Percentiles rank a stretch among this genome's conserved stretches.
Evolutionary conservation across 2,329 filamentous ascomycete species (phyloP).

Genomic region (Leptographium radiaticola): DNA sequence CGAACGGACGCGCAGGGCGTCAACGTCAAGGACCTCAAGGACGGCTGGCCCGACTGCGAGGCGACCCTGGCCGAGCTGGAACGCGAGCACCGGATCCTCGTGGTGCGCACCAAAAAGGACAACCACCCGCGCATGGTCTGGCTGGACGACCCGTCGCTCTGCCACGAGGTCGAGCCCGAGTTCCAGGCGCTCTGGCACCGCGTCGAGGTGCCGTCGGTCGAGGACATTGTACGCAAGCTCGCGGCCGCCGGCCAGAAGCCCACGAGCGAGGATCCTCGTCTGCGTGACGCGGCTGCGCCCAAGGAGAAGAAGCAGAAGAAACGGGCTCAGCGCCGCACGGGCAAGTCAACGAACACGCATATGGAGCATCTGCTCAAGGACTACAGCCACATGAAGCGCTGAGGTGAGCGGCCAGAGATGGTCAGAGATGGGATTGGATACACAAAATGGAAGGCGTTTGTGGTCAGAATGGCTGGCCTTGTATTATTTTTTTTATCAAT

Average conservation of each 20-base stretch:
- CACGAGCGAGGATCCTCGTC: constrained; percentile 63
- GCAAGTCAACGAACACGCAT: constrained; percentile 78
- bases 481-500: neutral
- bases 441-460: neutral
- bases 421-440: neutral
- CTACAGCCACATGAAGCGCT: constrained; percentile 38
- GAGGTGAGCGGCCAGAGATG: constrained; percentile 4
- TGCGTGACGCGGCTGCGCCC: constrained; percentile 40
- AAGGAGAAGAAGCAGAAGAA: constrained; percentile 65
- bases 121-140: constrained; percentile 75
- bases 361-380: constrained; percentile 75
- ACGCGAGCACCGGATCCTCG: constrained; percentile 63
- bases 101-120: constrained; percentile 87
- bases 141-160: constrained; percentile 71
- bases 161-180: constrained; percentile 64
- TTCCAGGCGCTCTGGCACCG: constrained; percentile 77
- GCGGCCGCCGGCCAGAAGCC: constrained; percentile 69
- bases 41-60: constrained; percentile 84
- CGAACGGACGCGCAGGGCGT: constrained; percentile 73
- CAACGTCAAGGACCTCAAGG: constrained; percentile 80
- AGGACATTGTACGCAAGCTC: constrained; percentile 66
- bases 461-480: neutral
- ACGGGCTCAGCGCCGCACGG: constrained; percentile 48
- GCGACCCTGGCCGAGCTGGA: constrained; percentile 69
- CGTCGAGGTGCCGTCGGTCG: constrained; percentile 60